Conservation (phyloP, 2,329 filamentous ascomycete species). For the Coniella vitis region DNA sequence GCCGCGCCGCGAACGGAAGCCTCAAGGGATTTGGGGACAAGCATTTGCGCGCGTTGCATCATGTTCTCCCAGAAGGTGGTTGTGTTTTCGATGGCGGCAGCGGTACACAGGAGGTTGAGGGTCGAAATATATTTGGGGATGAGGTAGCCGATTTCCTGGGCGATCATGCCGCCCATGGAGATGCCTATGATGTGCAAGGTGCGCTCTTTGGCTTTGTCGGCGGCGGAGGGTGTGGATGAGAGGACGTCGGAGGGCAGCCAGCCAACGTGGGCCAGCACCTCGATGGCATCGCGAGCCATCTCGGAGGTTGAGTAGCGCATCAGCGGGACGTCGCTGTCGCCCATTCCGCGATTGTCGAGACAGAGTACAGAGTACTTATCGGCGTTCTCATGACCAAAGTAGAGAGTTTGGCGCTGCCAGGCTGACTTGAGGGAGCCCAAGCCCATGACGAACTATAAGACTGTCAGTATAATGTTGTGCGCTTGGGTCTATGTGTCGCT, state of each 20-base stretch:
- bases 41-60: constrained; percentile 44
- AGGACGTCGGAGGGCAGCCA: constrained; percentile 42
- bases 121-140: constrained; percentile 46
- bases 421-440: constrained; percentile 60
- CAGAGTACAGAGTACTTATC: constrained; percentile 67
- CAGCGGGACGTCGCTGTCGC: constrained; percentile 69
- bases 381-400: constrained; percentile 68
- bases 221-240: constrained; percentile 17
- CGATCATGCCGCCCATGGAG: constrained; percentile 87
- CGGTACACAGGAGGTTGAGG: constrained; percentile 55
- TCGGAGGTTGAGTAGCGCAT: constrained; percentile 73
- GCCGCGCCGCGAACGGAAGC: constrained; percentile 58
- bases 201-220: constrained; percentile 19
- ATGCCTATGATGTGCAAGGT: constrained; percentile 66
- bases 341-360: constrained; percentile 81
- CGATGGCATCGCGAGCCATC: constrained; percentile 74
- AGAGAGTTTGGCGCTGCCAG: constrained; percentile 78
- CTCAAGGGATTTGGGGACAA: constrained; percentile 66
- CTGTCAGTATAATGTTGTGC: constrained; percentile 5
- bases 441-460: constrained; percentile 68
- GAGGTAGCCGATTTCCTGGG: constrained; percentile 66
- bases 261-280: constrained; percentile 61
- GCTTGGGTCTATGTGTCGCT: too few species aligned
- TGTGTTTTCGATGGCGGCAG: constrained; percentile 54
- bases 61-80: constrained; percentile 60